Conservation (phyloP, 1,284 basidiomycete species). For the Veloporphyrellus conicus region DNA sequence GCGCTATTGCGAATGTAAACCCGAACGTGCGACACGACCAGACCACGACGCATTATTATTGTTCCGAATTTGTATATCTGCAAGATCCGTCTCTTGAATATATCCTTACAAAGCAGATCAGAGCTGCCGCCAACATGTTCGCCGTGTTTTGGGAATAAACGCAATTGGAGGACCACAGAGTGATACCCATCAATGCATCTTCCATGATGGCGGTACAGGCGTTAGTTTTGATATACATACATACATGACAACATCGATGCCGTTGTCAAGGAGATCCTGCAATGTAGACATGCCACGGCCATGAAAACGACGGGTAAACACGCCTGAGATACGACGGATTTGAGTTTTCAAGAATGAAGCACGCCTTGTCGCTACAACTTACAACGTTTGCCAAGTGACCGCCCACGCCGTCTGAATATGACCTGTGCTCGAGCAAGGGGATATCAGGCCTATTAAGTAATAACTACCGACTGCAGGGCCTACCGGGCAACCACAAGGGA, state of each 20-base stretch:
- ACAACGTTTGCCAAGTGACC: no score
- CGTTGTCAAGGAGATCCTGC: conserved; percentile 38
- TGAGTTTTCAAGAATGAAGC: conserved; percentile 51
- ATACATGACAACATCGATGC: conserved; percentile 29
- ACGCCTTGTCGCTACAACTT: conserved; percentile 48
- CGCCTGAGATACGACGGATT: conserved; percentile 30
- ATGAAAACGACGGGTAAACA: background rate
- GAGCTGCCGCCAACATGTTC: no score
- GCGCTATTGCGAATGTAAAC: no score
- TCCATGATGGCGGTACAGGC: conserved; percentile 39
- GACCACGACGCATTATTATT: no score
- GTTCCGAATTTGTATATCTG: background rate
- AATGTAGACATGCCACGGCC: conserved; percentile 35
- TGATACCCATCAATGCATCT: no score
- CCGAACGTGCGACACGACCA: no score
- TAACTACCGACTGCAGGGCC: no score
- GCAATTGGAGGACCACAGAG: conserved; percentile 42
- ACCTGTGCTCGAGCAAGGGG: no score
- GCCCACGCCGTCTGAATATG: no score
- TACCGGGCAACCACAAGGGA: no score
- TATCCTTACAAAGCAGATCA: no score
- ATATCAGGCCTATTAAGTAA: no score
- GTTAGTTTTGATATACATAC: background rate
- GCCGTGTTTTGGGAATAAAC: conserved; percentile 25
- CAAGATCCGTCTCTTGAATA: background rate